A percentile compares a stretch with the other conserved stretches of the same genome.
These are phyloP conservation scores for Lycium barbarum DNA, from an alignment of 257 asterid species.

Conservation along the genomic window DNA sequence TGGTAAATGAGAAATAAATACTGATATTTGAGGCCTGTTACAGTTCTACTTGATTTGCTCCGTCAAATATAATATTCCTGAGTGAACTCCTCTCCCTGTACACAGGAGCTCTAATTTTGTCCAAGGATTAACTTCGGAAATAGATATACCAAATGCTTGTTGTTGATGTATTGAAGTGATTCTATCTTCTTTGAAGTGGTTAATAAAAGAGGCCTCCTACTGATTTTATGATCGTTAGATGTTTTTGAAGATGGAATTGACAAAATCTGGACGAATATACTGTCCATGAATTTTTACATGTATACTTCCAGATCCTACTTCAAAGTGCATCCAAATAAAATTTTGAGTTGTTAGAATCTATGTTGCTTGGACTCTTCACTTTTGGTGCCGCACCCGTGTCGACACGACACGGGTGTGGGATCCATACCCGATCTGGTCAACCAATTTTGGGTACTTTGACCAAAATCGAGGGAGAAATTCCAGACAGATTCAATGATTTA, in stretches of 20 bases:
- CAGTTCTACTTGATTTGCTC: conserved; percentile 3
- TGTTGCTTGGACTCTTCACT: no score
- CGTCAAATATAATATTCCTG: background rate
- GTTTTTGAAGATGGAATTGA: background rate
- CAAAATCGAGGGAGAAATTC: no score
- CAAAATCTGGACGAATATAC: background rate
- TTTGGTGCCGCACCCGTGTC: no score
- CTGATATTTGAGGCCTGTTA: conserved; percentile 18
- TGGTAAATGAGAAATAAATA: conserved; percentile 50
- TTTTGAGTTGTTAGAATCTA: background rate
- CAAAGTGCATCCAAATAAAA: background rate
- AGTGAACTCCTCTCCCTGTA: background rate
- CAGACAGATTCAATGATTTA: no score
- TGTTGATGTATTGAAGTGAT: conserved; percentile 19
- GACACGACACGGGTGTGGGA: no score
- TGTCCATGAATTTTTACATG: background rate
- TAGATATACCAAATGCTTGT: background rate
- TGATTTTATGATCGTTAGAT: background rate
- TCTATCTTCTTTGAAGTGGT: background rate
- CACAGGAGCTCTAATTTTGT: background rate
- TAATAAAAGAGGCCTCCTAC: background rate
- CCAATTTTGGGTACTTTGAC: no score
- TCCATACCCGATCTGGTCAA: no score
- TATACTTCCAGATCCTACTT: background rate
- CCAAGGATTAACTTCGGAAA: background rate